These are phyloP conservation scores for Sclerotinia spermophila DNA, from an alignment of 2,329 filamentous ascomycete genomes.

Conservation along the genomic window DNA sequence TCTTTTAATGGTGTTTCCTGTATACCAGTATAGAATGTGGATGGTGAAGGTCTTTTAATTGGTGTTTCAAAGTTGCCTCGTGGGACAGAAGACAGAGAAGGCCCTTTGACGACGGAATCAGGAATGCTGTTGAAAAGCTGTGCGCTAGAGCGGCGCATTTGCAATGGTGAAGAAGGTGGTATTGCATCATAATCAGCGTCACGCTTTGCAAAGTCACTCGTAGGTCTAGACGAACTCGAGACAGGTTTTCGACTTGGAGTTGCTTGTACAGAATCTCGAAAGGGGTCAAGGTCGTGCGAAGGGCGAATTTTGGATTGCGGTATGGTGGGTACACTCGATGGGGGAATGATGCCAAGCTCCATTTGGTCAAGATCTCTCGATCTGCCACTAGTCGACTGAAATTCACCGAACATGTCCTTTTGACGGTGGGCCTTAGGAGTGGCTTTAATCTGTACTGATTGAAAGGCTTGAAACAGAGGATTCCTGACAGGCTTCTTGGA, in stretches of 20 bases:
- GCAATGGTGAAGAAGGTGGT: conserved; percentile 31
- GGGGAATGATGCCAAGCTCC: conserved; percentile 24
- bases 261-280: conserved; percentile 31
- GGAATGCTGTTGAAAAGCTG: conserved; percentile 31
- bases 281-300: conserved; percentile 23
- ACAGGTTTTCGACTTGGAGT: conserved; percentile 33
- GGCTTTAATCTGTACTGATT: conserved; percentile 36
- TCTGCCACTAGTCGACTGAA: conserved; percentile 19
- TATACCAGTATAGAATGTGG: not conserved
- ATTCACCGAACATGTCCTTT: conserved; percentile 28
- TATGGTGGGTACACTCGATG: conserved; percentile 32
- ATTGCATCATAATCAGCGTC: conserved; percentile 20
- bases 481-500: conserved; percentile 48
- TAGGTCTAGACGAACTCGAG: not conserved
- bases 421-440: conserved; percentile 36
- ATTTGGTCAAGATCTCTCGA: conserved; percentile 20
- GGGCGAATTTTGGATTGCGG: conserved; percentile 30
- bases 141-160: conserved; percentile 30
- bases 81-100: not conserved
- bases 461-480: conserved; percentile 36
- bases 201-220: not conserved
- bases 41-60: conserved; percentile 23
- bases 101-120: conserved; percentile 26
- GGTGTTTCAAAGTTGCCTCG: conserved; percentile 32
- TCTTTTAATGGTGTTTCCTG: conserved; percentile 30